phyloP scores from a whole-genome alignment of 23 red algal species.

The Gracilaria caudata region DNA sequence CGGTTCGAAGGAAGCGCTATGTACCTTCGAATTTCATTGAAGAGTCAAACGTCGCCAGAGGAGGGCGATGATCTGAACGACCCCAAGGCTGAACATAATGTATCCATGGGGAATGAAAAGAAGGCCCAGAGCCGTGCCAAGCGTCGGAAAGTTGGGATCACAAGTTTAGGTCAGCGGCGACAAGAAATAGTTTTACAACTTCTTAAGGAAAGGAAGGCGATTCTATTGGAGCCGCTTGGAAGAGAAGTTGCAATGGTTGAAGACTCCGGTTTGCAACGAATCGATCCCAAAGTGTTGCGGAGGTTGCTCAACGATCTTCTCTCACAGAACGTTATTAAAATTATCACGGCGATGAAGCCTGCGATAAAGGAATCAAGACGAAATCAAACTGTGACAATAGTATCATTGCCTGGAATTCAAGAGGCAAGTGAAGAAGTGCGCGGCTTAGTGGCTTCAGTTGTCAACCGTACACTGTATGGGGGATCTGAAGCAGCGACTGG shows the following conservation, averaged over 20 bases:
- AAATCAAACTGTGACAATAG: constrained; percentile 47
- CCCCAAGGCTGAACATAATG: neutral
- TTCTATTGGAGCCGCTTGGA: constrained; percentile 45
- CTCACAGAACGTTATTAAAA: constrained; percentile 24
- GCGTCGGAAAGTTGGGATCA: constrained; percentile 42
- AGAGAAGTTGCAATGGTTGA: constrained; percentile 35
- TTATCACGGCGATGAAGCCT: constrained; percentile 59
- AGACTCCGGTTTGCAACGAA: constrained; percentile 29
- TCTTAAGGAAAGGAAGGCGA: constrained; percentile 42
- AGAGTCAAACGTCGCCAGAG: neutral
- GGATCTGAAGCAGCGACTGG: neutral
- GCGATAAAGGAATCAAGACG: constrained; percentile 44
- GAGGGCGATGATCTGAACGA: neutral
- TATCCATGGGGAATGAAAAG: neutral
- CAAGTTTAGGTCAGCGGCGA: constrained; percentile 46
- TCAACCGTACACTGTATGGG: constrained; percentile 22
- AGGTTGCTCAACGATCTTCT: constrained; percentile 54
- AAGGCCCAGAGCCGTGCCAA: neutral
- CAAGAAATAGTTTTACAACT: constrained; percentile 45
- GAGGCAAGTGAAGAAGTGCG: constrained; percentile 27
- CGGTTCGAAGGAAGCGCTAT: constrained; percentile 57
- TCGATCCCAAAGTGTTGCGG: constrained; percentile 58
- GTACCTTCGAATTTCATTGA: constrained; percentile 30
- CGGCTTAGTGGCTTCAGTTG: constrained; percentile 2
- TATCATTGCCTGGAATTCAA: constrained; percentile 29